Conservation (phyloP, 2,329 filamentous ascomycete genomes). For the Pyrenophora teres region DNA sequence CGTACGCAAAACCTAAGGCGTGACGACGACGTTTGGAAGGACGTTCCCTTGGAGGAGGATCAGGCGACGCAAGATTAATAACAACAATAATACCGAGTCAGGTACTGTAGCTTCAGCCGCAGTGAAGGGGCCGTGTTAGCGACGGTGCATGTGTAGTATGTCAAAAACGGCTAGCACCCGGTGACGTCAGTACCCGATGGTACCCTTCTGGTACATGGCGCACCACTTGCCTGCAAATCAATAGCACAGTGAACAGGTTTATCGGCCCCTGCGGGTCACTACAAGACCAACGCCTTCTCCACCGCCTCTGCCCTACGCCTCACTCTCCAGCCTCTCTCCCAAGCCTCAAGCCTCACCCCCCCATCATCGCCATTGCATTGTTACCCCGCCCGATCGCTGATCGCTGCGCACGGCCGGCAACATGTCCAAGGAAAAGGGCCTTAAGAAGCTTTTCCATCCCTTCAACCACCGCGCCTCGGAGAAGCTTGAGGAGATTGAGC, state of each 20-base stretch:
- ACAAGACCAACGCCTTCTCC: constrained; percentile 26
- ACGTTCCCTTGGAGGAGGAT: no score
- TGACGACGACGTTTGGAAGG: no score
- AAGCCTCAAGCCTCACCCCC: constrained; percentile 2
- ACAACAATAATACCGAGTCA: background rate
- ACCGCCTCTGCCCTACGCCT: constrained; percentile 21
- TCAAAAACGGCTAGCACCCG: constrained; percentile 1
- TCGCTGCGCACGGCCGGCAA: constrained; percentile 19
- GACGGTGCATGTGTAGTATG: background rate
- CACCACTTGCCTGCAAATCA: constrained; percentile 11
- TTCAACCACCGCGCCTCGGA: constrained; percentile 40
- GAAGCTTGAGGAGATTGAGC: constrained; percentile 42
- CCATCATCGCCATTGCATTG: constrained; percentile 10
- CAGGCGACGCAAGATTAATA: no score
- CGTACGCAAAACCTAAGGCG: background rate
- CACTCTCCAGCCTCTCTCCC: constrained; percentile 25
- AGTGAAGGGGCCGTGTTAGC: constrained; percentile 3
- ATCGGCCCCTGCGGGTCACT: constrained; percentile 11
- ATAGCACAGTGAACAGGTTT: constrained; percentile 30
- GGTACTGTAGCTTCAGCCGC: background rate
- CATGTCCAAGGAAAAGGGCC: constrained; percentile 31
- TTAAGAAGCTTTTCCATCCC: constrained; percentile 47
- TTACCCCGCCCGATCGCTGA: constrained; percentile 12
- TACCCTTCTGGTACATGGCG: constrained; percentile 12
- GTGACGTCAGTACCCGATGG: constrained; percentile 16